phyloP scores from a whole-genome alignment of 495 filamentous ascomycete genomes.

The Lichina pygmaea region DNA sequence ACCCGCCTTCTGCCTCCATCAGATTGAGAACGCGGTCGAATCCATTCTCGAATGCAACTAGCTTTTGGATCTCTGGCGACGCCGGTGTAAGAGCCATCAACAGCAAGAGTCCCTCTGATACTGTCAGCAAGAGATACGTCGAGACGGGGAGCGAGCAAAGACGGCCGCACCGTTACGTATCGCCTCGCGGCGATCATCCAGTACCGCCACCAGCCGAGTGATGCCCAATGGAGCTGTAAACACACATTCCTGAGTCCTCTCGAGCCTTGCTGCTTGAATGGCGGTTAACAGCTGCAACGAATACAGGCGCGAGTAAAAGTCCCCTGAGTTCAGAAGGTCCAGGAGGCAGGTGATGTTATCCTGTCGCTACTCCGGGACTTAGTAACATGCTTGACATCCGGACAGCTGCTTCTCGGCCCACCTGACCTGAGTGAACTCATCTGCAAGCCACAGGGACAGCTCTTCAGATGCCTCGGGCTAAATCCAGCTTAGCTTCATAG shows the following conservation, averaged over 20 bases:
- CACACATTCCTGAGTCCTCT: constrained; percentile 89
- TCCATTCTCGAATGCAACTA: constrained; percentile 81
- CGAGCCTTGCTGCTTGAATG: constrained; percentile 62
- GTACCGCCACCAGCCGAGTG: constrained; percentile 51
- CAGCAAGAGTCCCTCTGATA: constrained; percentile 34
- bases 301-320: constrained; percentile 88
- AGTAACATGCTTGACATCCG: constrained; percentile 6
- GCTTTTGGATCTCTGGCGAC: constrained; percentile 68
- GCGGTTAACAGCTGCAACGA: constrained; percentile 73
- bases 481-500: background rate
- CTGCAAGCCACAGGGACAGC: constrained; percentile 85
- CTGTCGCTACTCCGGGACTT: constrained; percentile 42
- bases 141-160: background rate
- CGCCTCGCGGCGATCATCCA: constrained; percentile 71
- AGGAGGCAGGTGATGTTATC: constrained; percentile 86
- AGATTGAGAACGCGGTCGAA: constrained; percentile 69
- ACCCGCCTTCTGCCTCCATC: constrained; percentile 53
- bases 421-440: constrained; percentile 83
- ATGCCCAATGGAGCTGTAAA: constrained; percentile 71
- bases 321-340: constrained; percentile 60
- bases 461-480: constrained; percentile 90
- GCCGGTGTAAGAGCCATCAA: constrained; percentile 41
- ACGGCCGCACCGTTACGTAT: constrained; percentile 50
- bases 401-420: background rate
- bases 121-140: constrained; percentile 15